Percentiles rank a stretch among this genome's conserved stretches.
Conservation (phyloP, 2,329 filamentous ascomycete species). For the Ophiocordyceps camponoti-floridani region DNA sequence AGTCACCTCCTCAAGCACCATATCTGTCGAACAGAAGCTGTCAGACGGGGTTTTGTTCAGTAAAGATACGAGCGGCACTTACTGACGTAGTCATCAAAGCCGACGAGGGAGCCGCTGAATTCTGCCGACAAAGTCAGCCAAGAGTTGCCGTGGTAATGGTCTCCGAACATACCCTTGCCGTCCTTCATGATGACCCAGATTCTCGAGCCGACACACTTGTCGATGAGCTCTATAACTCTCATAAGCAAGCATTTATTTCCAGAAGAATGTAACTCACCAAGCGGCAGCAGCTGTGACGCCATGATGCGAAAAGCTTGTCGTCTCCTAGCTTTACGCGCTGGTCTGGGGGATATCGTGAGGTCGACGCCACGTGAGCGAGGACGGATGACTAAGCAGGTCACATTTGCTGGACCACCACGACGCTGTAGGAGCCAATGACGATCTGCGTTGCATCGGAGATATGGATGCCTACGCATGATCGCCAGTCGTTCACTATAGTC, state of each 20-base stretch:
- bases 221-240: conserved; percentile 62
- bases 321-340: background rate
- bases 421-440: background rate
- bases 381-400: conserved; percentile 16
- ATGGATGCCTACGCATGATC: background rate
- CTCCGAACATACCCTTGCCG: conserved; percentile 56
- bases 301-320: conserved; percentile 21
- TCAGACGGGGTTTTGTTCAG: background rate
- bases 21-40: conserved; percentile 42
- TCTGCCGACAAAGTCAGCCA: conserved; percentile 33
- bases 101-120: conserved; percentile 84
- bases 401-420: background rate
- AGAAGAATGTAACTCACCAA: conserved; percentile 31
- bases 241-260: background rate
- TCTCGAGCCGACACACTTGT: conserved; percentile 93
- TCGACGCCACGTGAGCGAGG: conserved; percentile 14
- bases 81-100: conserved; percentile 99
- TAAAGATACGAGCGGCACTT: conserved; percentile 30
- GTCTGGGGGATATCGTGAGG: conserved; percentile 3
- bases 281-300: conserved; percentile 57
- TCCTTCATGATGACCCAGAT: conserved; percentile 99
- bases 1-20: conserved; percentile 94
- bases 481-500: background rate
- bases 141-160: background rate
- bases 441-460: background rate